These are phyloP conservation scores for Rhodosorus marinus DNA, from an alignment of 23 red algal species.

Conservation along the genomic window DNA sequence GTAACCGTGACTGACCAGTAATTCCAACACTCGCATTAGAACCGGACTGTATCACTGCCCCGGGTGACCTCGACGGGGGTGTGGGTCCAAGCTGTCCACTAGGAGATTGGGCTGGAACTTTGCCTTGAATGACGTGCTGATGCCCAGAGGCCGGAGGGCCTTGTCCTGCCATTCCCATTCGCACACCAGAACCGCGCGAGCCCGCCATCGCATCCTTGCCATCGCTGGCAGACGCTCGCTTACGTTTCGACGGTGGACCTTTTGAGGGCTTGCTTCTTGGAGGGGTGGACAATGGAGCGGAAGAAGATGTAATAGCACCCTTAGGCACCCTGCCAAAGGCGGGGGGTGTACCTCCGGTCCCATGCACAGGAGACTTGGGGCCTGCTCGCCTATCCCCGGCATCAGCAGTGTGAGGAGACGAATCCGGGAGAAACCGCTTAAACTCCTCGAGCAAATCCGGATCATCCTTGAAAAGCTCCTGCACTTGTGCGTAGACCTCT, in stretches of 20 bases:
- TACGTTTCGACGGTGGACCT: too few relatives aligned
- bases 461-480: conserved; percentile 58
- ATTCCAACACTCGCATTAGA: background rate
- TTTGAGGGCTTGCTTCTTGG: background rate
- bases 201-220: too few relatives aligned
- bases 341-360: background rate
- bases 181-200: too few relatives aligned
- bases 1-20: too few relatives aligned
- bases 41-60: conserved; percentile 4
- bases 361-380: conserved; percentile 1
- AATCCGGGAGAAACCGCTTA: conserved; percentile 61
- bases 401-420: conserved; percentile 5
- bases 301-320: background rate
- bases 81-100: too few relatives aligned
- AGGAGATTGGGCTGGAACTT: too few relatives aligned
- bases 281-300: background rate
- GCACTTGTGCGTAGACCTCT: conserved; percentile 61
- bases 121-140: too few relatives aligned
- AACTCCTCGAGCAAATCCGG: conserved; percentile 80
- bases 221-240: too few relatives aligned
- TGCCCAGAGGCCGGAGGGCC: too few relatives aligned
- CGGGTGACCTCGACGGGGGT: background rate
- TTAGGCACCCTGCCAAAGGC: background rate
- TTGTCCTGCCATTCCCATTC: too few relatives aligned
- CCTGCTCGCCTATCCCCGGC: background rate